Conservation (phyloP, 352 stramenopile genomes). For the Pythium folliculosum region DNA sequence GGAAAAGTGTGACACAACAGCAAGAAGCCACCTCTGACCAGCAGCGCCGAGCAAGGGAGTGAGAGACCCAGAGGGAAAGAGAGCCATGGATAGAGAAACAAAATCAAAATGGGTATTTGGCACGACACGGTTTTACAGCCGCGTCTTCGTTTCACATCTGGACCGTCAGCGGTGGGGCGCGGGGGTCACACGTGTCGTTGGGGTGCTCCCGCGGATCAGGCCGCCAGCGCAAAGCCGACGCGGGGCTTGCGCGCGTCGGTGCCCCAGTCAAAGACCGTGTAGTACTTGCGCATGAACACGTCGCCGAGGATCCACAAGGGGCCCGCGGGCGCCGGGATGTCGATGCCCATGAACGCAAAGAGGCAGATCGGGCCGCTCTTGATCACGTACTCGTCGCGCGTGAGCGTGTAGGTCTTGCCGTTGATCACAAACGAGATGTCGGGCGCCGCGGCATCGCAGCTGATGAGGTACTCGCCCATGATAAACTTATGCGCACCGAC, state of each 20-base stretch:
- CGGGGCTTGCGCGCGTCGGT: conserved; percentile 72
- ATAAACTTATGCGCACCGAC: conserved; percentile 92
- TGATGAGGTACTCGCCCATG: conserved; percentile 95
- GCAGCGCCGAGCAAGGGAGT: no score
- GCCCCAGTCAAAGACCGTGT: conserved; percentile 93
- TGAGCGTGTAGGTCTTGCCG: conserved; percentile 91
- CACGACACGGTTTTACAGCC: no score
- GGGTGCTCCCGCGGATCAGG: neutral
- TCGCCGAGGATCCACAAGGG: conserved; percentile 91
- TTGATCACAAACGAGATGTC: conserved; percentile 94
- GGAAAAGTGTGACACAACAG: no score
- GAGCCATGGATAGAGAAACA: no score
- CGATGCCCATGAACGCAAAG: conserved; percentile 96
- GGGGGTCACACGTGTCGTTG: no score
- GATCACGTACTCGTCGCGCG: conserved; percentile 93
- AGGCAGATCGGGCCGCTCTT: conserved; percentile 91
- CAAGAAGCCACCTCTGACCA: no score
- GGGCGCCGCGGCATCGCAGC: conserved; percentile 87
- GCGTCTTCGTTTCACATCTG: no score
- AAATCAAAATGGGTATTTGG: no score
- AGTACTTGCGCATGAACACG: conserved; percentile 96
- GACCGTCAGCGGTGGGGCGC: no score
- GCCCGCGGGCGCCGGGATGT: conserved; percentile 84
- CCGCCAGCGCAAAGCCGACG: conserved; percentile 84
- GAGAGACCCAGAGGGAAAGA: no score